Evolutionary conservation across 164 flowering plant species (phyloP).

Genomic region (Vitis rotundifolia): DNA sequence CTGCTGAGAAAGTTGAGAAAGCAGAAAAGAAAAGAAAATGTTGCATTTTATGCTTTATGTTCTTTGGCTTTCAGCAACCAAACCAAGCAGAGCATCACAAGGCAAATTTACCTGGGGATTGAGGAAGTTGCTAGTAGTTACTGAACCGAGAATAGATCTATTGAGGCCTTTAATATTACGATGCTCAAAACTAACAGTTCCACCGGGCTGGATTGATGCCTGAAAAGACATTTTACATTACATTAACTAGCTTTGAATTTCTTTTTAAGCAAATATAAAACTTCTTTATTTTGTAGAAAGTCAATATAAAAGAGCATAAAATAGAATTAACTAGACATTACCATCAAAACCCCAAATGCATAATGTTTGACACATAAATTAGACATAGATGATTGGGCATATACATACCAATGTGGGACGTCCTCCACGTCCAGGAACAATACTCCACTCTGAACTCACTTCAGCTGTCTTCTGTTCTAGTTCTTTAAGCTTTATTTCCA

Average conservation of each 20-base stretch:
- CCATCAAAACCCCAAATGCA: neutral
- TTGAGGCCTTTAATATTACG: conserved; percentile 86
- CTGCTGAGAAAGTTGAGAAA: no score
- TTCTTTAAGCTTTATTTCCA: conserved; percentile 96
- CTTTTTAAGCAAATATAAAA: no score
- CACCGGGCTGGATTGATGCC: conserved; percentile 99
- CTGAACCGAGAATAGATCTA: conserved; percentile 86
- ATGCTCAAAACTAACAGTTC: conserved; percentile 96
- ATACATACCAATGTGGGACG: conserved; percentile 83
- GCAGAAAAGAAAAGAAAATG: no score
- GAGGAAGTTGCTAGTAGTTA: conserved; percentile 94
- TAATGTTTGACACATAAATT: neutral
- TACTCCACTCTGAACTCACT: conserved; percentile 98
- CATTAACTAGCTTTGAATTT: neutral
- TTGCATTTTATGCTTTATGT: no score
- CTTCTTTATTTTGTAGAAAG: no score
- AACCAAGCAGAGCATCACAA: neutral
- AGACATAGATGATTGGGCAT: neutral
- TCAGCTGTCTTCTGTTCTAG: conserved; percentile 95
- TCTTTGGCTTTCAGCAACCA: neutral
- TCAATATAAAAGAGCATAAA: neutral
- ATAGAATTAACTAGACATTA: neutral
- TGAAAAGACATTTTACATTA: conserved; percentile 27
- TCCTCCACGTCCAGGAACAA: conserved; percentile 96
- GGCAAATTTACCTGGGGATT: conserved; percentile 75